Evolutionary conservation across 306 rosid genomes (phyloP), one percentile per base, ranked within the genome.

Genomic region (Cucumis sativus): DNA sequence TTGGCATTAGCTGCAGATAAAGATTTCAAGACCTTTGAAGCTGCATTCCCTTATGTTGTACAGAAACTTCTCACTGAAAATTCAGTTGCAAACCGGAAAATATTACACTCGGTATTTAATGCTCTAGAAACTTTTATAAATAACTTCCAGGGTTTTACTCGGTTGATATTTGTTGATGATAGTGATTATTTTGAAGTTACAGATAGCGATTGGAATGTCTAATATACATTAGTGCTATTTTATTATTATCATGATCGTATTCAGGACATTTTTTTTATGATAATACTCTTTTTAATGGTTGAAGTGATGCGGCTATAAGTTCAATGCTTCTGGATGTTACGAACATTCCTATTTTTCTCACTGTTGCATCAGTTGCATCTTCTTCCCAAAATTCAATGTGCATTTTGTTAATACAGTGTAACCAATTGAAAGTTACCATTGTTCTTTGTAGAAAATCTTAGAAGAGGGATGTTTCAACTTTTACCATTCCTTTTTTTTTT

Each of bases 51-150:
- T 69, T 92, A 88, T 61, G 98, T 94, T 71, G 93, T 88, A 59
- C 92, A 86, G 82, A 94, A 94, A 79, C 95, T 94, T 80, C 89
- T 92, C 69, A 94, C 97, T 28, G 97, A 94, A 76, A 94, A 94
- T 81, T 90, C 98, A 55, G 81, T 88, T 25, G 93, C 79, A 40
- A 86, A 91, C 35, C 89, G 88, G 78, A 89, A 87, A 55, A 94
- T 94, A 77, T 82, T 92, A 78, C 89, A 90, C 79, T 90, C 95
- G 91, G 98, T 92, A 86, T 74, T 49, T 52, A 43, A 75, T 81
- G 35, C 74, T 76, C 33, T 66, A 67, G 67, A 75, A 61, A 23
- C 39, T 63, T 20, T 8, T 18, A 47, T 64, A 28, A 47, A 35
- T 74, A 68, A 60, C 20, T 78, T 80, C 47, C 67, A 55, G 75